Evolutionary conservation across 2,329 filamentous ascomycete genomes (phyloP).

Genomic region (Colletotrichum sp.): DNA sequence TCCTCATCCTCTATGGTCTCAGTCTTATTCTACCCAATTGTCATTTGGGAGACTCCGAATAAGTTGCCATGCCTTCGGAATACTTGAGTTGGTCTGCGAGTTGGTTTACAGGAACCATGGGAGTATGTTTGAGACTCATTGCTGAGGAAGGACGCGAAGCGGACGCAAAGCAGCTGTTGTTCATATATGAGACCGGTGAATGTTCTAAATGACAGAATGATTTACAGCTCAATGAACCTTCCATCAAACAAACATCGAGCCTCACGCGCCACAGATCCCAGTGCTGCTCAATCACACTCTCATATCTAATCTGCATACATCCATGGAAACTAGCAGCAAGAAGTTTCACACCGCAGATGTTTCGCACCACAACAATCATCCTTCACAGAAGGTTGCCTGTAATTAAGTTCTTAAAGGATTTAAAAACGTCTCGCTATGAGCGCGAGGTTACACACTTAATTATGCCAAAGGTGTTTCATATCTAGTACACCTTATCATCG

Average conservation of each 20-base stretch:
- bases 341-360: neutral
- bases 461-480: neutral
- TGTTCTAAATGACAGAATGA: rapidly evolving
- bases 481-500: neutral
- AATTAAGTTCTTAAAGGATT: neutral
- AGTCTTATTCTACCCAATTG: rapidly evolving
- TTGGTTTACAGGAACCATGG: rapidly evolving
- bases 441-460: rapidly evolving
- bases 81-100: neutral
- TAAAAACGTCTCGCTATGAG: rapidly evolving
- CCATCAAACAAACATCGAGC: rapidly evolving
- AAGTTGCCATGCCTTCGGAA: neutral
- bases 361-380: no score
- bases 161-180: neutral
- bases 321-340: neutral
- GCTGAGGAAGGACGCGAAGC: neutral
- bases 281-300: neutral
- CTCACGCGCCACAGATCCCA: neutral
- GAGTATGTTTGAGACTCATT: neutral
- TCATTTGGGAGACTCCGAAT: neutral
- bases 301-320: neutral
- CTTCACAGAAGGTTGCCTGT: no score
- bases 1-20: neutral
- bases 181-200: rapidly evolving
- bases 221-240: neutral